Evolutionary conservation across 768 basidiomycete genomes (phyloP).

Genomic region (Tricholoma flavovirens): DNA sequence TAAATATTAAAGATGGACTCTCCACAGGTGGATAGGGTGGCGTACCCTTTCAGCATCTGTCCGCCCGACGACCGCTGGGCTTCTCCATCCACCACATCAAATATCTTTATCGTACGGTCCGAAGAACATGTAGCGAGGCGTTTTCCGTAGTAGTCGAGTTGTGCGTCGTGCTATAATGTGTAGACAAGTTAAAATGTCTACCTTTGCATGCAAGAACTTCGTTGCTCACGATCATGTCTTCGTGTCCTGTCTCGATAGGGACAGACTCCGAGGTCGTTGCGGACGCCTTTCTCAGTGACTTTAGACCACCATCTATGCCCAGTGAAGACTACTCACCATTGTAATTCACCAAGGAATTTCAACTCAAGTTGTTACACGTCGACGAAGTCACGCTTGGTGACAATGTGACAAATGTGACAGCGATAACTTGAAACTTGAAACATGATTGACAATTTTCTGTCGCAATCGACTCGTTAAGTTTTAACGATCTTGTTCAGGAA

Average conservation of each 20-base stretch:
- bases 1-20: conserved; percentile 2
- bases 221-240: conserved; percentile 92
- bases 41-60: conserved; percentile 78
- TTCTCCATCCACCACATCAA: conserved; percentile 90
- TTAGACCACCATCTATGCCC: not conserved
- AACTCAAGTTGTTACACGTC: not conserved
- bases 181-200: conserved; percentile 3
- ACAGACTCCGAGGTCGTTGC: conserved; percentile 61
- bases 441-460: too few species aligned
- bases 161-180: conserved; percentile 83
- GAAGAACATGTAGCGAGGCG: conserved; percentile 95
- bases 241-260: conserved; percentile 91
- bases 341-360: not conserved
- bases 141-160: conserved; percentile 96
- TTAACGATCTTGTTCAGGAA: too few species aligned
- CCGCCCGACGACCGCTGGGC: conserved; percentile 54
- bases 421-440: too few species aligned
- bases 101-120: conserved; percentile 91
- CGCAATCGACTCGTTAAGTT: too few species aligned
- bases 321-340: not conserved
- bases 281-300: conserved; percentile 31
- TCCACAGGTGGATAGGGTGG: not conserved
- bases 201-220: not conserved
- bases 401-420: not conserved
- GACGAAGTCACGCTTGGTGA: not conserved